These are phyloP conservation scores for Ligustrum vulgare DNA, from an alignment of 257 asterid genomes.

Conservation along the genomic window DNA sequence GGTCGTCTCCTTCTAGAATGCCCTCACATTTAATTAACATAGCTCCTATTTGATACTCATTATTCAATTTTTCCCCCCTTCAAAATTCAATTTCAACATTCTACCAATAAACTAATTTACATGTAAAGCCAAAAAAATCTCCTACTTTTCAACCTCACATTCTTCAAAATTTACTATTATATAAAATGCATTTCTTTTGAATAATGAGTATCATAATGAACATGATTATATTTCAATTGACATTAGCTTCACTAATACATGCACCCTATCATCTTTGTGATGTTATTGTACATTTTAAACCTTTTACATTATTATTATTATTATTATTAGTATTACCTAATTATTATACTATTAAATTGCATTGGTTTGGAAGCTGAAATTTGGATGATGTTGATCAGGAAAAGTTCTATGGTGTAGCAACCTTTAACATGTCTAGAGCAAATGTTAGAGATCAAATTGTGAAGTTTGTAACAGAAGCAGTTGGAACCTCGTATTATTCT, in stretches of 20 bases:
- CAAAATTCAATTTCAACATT: no score
- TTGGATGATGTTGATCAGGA: constrained; percentile 46
- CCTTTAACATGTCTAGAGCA: constrained; percentile 56
- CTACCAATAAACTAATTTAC: no score
- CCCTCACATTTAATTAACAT: not conserved
- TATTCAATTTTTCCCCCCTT: no score
- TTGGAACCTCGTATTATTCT: constrained; percentile 48
- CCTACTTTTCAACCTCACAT: no score
- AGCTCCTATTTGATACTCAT: no score
- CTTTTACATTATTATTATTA: not conserved
- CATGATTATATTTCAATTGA: not conserved
- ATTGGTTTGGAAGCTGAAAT: constrained; percentile 7
- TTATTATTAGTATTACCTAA: not conserved
- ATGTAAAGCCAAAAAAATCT: no score
- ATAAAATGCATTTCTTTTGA: no score
- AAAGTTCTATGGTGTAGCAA: constrained; percentile 46
- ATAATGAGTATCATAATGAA: not conserved
- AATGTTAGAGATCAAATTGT: constrained; percentile 33
- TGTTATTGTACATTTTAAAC: not conserved
- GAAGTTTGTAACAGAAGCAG: constrained; percentile 33
- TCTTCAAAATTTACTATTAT: no score
- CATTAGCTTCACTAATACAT: not conserved
- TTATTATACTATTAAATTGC: not conserved
- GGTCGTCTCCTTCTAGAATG: not conserved
- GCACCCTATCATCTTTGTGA: not conserved